Evolutionary conservation across 257 asterid genomes (phyloP).

Genomic region (Przewalskia tangutica): DNA sequence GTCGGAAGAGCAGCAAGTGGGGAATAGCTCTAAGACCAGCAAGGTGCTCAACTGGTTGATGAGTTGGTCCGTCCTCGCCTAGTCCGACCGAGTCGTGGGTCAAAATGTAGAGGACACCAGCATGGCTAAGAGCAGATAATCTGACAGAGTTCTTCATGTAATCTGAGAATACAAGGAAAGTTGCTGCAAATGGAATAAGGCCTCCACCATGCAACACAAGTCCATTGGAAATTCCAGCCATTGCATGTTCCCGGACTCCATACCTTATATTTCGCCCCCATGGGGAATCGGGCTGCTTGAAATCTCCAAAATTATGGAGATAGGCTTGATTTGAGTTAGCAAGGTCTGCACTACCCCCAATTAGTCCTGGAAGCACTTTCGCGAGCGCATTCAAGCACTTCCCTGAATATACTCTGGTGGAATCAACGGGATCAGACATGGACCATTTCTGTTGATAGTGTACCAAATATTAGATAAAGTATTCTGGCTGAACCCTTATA

Average conservation of each 20-base stretch:
- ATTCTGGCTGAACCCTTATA: not conserved
- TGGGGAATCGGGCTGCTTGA: conserved; percentile 25
- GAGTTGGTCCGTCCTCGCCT: conserved; percentile 57
- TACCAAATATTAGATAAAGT: not conserved
- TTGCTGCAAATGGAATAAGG: conserved; percentile 43
- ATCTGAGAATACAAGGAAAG: conserved; percentile 45
- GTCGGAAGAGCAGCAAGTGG: conserved; percentile 34
- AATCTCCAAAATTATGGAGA: conserved; percentile 27
- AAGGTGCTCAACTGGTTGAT: conserved; percentile 55
- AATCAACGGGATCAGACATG: conserved; percentile 35
- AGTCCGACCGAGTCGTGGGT: conserved; percentile 51
- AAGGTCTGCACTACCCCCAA: conserved; percentile 63
- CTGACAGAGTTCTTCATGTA: conserved; percentile 47
- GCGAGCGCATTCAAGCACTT: conserved; percentile 38
- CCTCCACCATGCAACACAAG: conserved; percentile 45
- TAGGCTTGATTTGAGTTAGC: conserved; percentile 38
- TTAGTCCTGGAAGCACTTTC: conserved; percentile 45
- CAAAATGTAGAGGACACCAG: conserved; percentile 44
- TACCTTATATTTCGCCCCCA: conserved; percentile 40
- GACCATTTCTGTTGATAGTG: conserved; percentile 29
- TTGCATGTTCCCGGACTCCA: conserved; percentile 49
- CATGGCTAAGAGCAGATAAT: conserved; percentile 38
- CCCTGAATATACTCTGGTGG: conserved; percentile 47
- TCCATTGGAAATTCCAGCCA: conserved; percentile 54
- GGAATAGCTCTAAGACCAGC: conserved; percentile 49